Conservation (phyloP, 495 filamentous ascomycete species). For the Hypoxylon crocopeplum region DNA sequence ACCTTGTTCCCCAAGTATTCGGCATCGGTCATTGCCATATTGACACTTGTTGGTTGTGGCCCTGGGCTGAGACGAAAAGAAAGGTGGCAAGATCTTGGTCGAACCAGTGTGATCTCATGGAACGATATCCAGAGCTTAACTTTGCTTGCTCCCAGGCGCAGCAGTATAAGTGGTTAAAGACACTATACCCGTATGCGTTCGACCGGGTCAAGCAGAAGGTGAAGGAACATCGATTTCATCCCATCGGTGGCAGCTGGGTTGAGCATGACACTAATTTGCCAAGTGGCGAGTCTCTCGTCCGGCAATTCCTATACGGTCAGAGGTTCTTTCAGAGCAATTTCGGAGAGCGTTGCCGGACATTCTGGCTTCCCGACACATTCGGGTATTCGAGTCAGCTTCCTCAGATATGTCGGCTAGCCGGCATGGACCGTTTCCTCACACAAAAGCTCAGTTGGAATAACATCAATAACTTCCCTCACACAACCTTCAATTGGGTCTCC, state of each 20-base stretch:
- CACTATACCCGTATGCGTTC: slow-evolving; percentile 84
- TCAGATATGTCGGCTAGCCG: slow-evolving; percentile 87
- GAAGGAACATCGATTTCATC: slow-evolving; percentile 88
- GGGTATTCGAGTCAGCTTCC: slow-evolving; percentile 95
- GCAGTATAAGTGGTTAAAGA: slow-evolving; percentile 96
- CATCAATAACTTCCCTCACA: slow-evolving; percentile 98
- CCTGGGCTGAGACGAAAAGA: slow-evolving; percentile 97
- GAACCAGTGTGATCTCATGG: slow-evolving; percentile 92
- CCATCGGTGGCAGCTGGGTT: slow-evolving; percentile 97
- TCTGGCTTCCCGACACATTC: slow-evolving; percentile 98
- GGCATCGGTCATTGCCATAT: slow-evolving; percentile 97
- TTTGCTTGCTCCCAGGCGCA: slow-evolving; percentile 94
- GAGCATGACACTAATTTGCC: slow-evolving; percentile 99
- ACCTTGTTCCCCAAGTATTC: slow-evolving; percentile 76
- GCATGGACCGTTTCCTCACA: slow-evolving; percentile 95
- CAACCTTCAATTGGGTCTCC: slow-evolving; percentile 97
- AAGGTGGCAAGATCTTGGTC: slow-evolving; percentile 97
- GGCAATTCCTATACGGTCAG: slow-evolving; percentile 96
- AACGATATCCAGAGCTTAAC: slow-evolving; percentile 90
- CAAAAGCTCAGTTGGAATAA: slow-evolving; percentile 96
- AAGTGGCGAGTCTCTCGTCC: slow-evolving; percentile 88
- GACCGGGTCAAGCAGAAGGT: slow-evolving; percentile 91
- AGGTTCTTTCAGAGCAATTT: slow-evolving; percentile 94
- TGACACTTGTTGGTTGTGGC: slow-evolving; percentile 98
- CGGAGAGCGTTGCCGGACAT: slow-evolving; percentile 85